These are phyloP conservation scores for Polytrichum formosum DNA, from an alignment of 225 moss, liverwort and hornwort species.

Conservation along the genomic window DNA sequence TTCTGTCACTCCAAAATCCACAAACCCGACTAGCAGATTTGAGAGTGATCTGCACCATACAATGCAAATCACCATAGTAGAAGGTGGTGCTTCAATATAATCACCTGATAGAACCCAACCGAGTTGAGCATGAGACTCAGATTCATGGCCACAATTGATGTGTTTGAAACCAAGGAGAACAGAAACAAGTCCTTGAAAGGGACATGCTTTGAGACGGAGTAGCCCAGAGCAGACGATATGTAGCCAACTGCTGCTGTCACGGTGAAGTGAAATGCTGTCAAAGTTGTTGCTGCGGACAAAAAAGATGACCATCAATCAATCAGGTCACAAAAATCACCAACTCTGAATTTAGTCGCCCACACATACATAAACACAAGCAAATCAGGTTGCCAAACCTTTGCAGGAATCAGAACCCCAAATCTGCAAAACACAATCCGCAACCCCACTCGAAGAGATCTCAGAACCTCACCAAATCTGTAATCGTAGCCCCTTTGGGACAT, in stretches of 20 bases:
- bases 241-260: constrained; percentile 64
- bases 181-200: constrained; percentile 61
- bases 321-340: no score
- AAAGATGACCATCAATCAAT: constrained; percentile 16
- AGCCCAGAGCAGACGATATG: constrained; percentile 49
- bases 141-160: constrained; percentile 72
- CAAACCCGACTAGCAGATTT: no score
- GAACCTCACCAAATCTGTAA: constrained; percentile 78
- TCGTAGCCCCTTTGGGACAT: constrained; percentile 78
- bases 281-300: constrained; percentile 51
- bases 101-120: constrained; percentile 65
- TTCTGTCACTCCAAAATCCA: no score
- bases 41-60: no score
- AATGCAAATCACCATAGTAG: background rate
- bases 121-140: constrained; percentile 75
- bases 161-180: constrained; percentile 64
- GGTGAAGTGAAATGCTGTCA: constrained; percentile 65
- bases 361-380: background rate
- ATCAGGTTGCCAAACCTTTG: background rate
- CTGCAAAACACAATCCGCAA: no score
- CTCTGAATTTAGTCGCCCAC: no score
- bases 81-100: background rate
- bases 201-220: constrained; percentile 53
- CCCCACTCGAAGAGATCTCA: background rate
- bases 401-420: background rate